Base-by-base conservation (phyloP, 805 yeast genomes). In the Metschnikowia proteae region DNA sequence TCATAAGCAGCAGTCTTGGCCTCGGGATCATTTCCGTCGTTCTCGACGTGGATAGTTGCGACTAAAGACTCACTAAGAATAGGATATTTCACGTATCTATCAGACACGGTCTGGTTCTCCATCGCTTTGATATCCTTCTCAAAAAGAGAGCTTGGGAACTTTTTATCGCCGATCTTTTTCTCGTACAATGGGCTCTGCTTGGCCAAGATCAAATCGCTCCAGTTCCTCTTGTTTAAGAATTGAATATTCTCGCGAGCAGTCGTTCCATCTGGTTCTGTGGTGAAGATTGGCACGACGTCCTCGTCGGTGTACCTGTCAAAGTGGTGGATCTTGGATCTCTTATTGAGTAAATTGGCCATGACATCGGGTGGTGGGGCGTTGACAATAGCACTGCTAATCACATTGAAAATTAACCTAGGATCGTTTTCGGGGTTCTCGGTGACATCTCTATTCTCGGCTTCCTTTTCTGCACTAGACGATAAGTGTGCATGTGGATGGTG, bases 311-410 rank as follows among this genome's bases (percentile, higher is more conserved):
- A 63, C 36, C 59, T 64, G 60, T 79, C 86, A 56, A 83, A 84
- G 52, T 78, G 83, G 65, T 91, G 97, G 23, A 80, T 70, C 46
- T 75, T 76, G 10, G 87, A 76, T 57, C 96, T 74, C 57, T 75
- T 81, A 64, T 86, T 77, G 56, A 92, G 70, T 54, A 92, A 71
- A 5, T 71, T 68, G 0, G 96, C 94, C 86, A 92, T 86, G 5
- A 84, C 83, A 61, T 82, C 80, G 1, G 97, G 96, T 2, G 98
- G 98, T 9, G 99, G 96, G 0, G 94, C 82, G 64, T 92, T 92
- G 28, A 86, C 82, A 49, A 92, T 89, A 3, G 98, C 98, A 13
- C 96, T 88, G 6, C 94, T 83, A 39, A 89, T 84, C 38, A 94
- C 81, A 62, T 92, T 92, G 65, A 88, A 78, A 63, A 91, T 84